phyloP scores from a whole-genome alignment of 179 eudicot species.

The Pouteria campechiana region DNA sequence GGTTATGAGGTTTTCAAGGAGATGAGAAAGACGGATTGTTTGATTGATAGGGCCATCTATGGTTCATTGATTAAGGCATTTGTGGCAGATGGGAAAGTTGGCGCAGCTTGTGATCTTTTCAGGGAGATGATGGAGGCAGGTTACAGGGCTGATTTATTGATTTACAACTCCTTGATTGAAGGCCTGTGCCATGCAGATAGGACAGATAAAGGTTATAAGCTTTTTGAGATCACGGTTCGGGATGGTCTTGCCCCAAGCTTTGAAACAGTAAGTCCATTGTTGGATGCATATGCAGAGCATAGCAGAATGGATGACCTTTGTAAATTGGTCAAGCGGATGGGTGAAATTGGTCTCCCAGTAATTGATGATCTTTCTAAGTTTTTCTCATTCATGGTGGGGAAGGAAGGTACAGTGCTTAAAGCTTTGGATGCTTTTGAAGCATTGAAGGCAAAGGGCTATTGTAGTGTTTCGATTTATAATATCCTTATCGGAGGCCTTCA shows the following conservation, averaged over 20 bases:
- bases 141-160: conserved; percentile 78
- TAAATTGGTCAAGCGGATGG: conserved; percentile 58
- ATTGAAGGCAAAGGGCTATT: conserved; percentile 49
- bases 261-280: conserved; percentile 54
- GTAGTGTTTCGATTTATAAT: conserved; percentile 50
- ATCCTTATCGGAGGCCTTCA: conserved; percentile 54
- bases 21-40: conserved; percentile 55
- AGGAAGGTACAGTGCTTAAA: conserved; percentile 23
- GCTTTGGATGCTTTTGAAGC: conserved; percentile 44
- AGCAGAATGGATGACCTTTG: conserved; percentile 52
- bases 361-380: conserved; percentile 45
- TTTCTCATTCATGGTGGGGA: conserved; percentile 45
- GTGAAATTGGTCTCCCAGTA: conserved; percentile 36
- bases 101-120: conserved; percentile 60
- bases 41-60: conserved; percentile 83
- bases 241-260: conserved; percentile 78
- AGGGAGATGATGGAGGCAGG: conserved; percentile 83
- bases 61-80: conserved; percentile 66
- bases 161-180: conserved; percentile 57
- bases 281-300: conserved; percentile 46
- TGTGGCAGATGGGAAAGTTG: conserved; percentile 65
- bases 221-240: conserved; percentile 48
- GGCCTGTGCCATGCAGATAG: conserved; percentile 55
- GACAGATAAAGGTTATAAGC: conserved; percentile 55
- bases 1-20: conserved; percentile 67